Base-by-base conservation (phyloP, 371 early-diverging fungal genomes). In the Apophysomyces trapeziformis region DNA sequence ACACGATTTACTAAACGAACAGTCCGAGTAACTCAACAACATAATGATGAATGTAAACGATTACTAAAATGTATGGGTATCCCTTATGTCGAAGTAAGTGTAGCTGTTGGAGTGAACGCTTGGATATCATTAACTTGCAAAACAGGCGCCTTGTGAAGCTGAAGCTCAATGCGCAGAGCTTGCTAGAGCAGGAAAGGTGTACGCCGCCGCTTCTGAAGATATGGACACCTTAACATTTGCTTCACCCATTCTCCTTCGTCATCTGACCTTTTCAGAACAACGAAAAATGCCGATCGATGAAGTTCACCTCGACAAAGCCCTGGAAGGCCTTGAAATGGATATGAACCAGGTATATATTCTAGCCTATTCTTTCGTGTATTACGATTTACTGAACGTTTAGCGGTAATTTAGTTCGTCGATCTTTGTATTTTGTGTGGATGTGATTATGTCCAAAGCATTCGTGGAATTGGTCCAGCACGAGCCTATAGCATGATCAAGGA, bases 221-320 rank as follows among this genome's bases (percentile, higher is more conserved):
- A 99, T 99, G 99, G 99, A 99, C 76, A 98, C 99, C 0, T 82
- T 99, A 61, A 95, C 99, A 4, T 99, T 99, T 80, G 92, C 91
- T 6, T 75, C 98, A 3, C 97, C 98, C 1, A 84, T 96, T 14
- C 82, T 99, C 21, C 68, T 99, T 50, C 92, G 99, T 18, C 99
- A 99, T 73, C 81, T 99, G 73, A 98, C 97, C 1, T 95, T 95
- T 68, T 90, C 96, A 50, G 96, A 99, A 68, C 87, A 89, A 38
- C 92, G 95, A 62, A 99, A 99, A 74, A 75, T 92, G 85, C 95
- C 96, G 8, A 96, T 99, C 70, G 86, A 85, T 43, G 99, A 99
- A 78, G 90, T 99, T 50, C 87, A 91, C 60, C 76, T 97, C 12
- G 85, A 90, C 12, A 92, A 90, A 67, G 93, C 92, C 14, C 83